Evolutionary conservation across 441 rosid species (phyloP).

Genomic region (Pelargonium citronellum): DNA sequence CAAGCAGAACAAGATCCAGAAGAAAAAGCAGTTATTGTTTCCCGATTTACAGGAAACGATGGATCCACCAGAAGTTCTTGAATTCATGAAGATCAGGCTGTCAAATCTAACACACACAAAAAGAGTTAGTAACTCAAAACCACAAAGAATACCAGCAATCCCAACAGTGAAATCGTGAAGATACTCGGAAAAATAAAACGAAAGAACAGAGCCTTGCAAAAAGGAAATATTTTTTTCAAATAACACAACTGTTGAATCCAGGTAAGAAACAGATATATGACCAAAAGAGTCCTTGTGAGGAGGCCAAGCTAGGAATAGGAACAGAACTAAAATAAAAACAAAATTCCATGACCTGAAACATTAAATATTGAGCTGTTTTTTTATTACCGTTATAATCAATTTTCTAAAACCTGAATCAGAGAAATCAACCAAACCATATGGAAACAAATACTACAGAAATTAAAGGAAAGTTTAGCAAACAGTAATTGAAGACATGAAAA

Average conservation of each 20-base stretch:
- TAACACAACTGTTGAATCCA: neutral
- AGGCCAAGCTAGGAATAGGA: neutral
- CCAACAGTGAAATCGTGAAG: neutral
- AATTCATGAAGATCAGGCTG: slow-evolving; percentile 72
- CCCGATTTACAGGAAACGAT: slow-evolving; percentile 89
- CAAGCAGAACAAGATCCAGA: slow-evolving; percentile 55
- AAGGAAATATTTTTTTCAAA: neutral
- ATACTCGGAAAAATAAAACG: neutral
- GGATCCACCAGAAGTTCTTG: slow-evolving; percentile 52
- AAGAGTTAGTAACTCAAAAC: neutral
- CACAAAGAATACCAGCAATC: too few relatives aligned
- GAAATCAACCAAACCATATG: too few relatives aligned
- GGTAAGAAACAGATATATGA: neutral
- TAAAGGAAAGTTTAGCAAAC: neutral
- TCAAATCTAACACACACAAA: slow-evolving; percentile 39
- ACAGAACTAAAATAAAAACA: neutral
- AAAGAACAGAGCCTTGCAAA: neutral
- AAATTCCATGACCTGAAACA: too few relatives aligned
- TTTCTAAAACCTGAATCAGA: too few relatives aligned
- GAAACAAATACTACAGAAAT: neutral
- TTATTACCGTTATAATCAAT: neutral
- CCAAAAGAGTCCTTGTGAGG: neutral
- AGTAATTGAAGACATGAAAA: too few relatives aligned
- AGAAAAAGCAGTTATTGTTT: slow-evolving; percentile 75
- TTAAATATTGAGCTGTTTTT: too few relatives aligned